Percentiles rank a stretch among this genome's conserved stretches.
Conservation (phyloP, 176 grass and related monocot genomes). For the Eremochloa ophiuroides region DNA sequence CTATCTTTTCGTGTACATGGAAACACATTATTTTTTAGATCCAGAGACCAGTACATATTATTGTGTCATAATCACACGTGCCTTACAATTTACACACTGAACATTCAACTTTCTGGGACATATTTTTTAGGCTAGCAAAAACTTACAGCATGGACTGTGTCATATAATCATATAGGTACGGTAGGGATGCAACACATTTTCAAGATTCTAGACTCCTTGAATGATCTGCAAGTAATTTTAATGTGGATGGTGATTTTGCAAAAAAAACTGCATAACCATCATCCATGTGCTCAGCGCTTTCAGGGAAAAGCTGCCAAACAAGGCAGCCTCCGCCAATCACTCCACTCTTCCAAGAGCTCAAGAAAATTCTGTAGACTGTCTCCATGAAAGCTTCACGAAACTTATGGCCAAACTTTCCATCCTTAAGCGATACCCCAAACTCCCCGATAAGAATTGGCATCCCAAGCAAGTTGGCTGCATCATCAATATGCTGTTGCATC, state of each 20-base stretch:
- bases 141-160: neutral
- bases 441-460: conserved; percentile 74
- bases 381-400: conserved; percentile 70
- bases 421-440: conserved; percentile 79
- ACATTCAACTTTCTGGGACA: neutral
- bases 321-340: conserved; percentile 70
- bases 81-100: neutral
- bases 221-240: conserved; percentile 42
- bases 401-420: conserved; percentile 43
- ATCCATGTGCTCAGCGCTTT: conserved; percentile 80
- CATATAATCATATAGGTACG: neutral
- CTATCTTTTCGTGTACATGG: conserved; percentile 1
- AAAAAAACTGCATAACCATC: conserved; percentile 78
- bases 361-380: conserved; percentile 55
- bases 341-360: conserved; percentile 37
- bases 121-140: conserved; percentile 1
- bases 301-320: conserved; percentile 88
- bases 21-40: neutral
- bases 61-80: neutral
- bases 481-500: conserved; percentile 78
- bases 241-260: conserved; percentile 49
- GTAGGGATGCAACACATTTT: neutral
- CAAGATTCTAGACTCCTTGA: conserved; percentile 41
- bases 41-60: neutral
- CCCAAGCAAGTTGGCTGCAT: conserved; percentile 56